Base-by-base conservation (phyloP, 2,329 filamentous ascomycete genomes). In the Apiospora malaysiana region DNA sequence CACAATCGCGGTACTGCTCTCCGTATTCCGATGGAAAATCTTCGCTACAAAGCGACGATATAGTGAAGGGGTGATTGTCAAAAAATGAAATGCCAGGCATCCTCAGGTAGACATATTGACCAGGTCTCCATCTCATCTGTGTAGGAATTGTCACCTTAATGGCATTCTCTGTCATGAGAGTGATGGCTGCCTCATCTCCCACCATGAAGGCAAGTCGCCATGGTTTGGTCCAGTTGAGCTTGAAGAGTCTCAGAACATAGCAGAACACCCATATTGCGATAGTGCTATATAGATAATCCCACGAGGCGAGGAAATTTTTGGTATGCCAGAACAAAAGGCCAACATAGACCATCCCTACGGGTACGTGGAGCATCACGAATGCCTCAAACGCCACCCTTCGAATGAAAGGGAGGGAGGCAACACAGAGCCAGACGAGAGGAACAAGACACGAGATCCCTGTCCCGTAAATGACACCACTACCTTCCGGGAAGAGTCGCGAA, bases 111-210 rank as follows among this genome's bases (percentile, higher is more conserved):
- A 98, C 93, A 76, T 97, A 98, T 81, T 98, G 96, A 6, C 95
- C 96, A 0, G 95, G 94, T 78, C 90, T 92, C 95, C 95, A 98
- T 73, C 90, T 91, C 88, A 97, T 93, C 80, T 95, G 94, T 0
- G 95, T 98, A 0, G 95, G 94, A 68, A 98, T 93, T 0, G 95
- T 98, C 75, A 98, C 89, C 81, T 98, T 98, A 83, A 98, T 92
- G n/a, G 94, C 94, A 78, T 97, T 95, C 77, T 98, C 94, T 2
- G 94, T 91, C 85, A 98, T 91, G 32, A 98, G 86, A 0, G 94
- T 96, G 49, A 98, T 91, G 37, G 94, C 93, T 0, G 94, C 94
- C 82, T 97, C 94, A 76, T 98, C 95, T 66, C 95, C 95, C 59
- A 97, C 92, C 76, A 97, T 84, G 84, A 94, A 97, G 0, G 94